A percentile compares a stretch with the other conserved stretches of the same genome.
phyloP scores from a whole-genome alignment of 305 asterid genomes.

The Solanum hybrid region DNA sequence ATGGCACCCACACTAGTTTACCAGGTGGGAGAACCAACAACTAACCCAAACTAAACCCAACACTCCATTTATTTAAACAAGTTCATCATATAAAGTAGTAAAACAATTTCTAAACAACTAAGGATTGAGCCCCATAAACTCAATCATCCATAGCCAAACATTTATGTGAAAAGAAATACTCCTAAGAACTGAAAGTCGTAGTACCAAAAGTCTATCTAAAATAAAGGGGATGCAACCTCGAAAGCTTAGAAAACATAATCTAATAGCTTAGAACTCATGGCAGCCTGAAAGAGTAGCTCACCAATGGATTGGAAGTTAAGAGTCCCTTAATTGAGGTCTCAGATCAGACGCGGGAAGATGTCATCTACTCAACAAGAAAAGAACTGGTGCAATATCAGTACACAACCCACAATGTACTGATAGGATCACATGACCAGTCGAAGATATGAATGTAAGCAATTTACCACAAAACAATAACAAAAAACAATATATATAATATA shows the following conservation, averaged over 20 bases:
- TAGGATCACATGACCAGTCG: background rate
- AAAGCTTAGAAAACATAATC: no score
- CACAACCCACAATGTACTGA: background rate
- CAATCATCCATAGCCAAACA: background rate
- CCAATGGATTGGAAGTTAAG: background rate
- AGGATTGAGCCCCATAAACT: background rate
- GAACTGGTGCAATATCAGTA: background rate
- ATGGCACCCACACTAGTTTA: background rate
- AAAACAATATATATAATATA: no score
- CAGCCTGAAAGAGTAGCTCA: background rate
- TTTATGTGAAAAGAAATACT: background rate
- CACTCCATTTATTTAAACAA: background rate
- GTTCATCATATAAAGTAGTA: background rate
- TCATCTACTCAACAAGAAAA: background rate
- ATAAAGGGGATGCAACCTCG: background rate
- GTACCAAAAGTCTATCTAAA: background rate
- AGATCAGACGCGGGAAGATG: background rate
- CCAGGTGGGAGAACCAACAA: background rate
- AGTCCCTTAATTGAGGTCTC: background rate
- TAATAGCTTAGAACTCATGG: background rate
- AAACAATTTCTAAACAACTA: background rate
- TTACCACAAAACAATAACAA: background rate
- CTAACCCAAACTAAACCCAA: background rate
- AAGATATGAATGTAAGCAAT: background rate
- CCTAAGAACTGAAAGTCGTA: background rate